Evolutionary conservation across 129 eudicot species (phyloP).

Genomic region (Centella asiatica): DNA sequence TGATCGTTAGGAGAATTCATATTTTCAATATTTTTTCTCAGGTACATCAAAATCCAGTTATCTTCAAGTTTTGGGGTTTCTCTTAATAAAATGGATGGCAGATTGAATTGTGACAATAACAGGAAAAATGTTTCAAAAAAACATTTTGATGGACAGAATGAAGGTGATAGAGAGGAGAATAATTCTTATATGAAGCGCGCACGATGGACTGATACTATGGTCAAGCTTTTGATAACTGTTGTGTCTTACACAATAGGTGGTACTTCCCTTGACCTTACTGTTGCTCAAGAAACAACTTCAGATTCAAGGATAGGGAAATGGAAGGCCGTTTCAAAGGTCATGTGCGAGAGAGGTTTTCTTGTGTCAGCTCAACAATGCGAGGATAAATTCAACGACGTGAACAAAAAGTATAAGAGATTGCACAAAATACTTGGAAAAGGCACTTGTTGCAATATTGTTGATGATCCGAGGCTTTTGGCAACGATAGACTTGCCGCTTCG

Average conservation of each 20-base stretch:
- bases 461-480: slow-evolving; percentile 28
- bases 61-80: background rate
- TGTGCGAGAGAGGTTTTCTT: slow-evolving; percentile 27
- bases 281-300: background rate
- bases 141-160: background rate
- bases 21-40: background rate
- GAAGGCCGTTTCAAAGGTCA: slow-evolving; percentile 27
- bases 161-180: slow-evolving; percentile 4
- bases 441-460: slow-evolving; percentile 31
- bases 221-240: slow-evolving; percentile 22
- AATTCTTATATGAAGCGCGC: slow-evolving; percentile 4
- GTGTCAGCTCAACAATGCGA: slow-evolving; percentile 43
- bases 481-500: slow-evolving; percentile 12
- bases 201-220: slow-evolving; percentile 22
- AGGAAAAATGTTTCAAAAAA: background rate
- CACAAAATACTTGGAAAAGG: slow-evolving; percentile 28
- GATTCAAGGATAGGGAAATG: slow-evolving; percentile 22
- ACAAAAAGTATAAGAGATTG: slow-evolving; percentile 25
- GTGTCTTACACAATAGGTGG: slow-evolving; percentile 24
- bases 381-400: slow-evolving; percentile 33
- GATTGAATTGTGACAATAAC: background rate
- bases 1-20: background rate
- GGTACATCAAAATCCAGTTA: background rate
- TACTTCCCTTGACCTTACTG: background rate
- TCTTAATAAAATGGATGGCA: background rate